Conservation (phyloP, 2,329 filamentous ascomycete species). For the Epichloe scottii region DNA sequence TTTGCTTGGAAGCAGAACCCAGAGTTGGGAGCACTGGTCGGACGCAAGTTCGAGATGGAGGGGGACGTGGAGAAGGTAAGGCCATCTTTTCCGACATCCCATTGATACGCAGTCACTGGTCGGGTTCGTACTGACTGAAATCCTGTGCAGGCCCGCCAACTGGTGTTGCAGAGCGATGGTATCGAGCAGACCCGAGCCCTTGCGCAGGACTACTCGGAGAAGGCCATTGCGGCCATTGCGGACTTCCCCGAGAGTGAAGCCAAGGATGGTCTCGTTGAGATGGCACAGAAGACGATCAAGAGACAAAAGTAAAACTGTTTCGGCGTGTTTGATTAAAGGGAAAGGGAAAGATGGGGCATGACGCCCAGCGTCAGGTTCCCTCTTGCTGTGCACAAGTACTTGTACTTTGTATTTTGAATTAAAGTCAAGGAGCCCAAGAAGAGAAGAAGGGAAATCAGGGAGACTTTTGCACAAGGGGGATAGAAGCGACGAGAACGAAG, state of each 20-base stretch:
- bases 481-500: background rate
- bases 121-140: background rate
- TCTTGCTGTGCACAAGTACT: conserved; percentile 12
- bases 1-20: conserved; percentile 90
- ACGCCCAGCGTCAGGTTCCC: background rate
- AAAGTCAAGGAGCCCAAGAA: background rate
- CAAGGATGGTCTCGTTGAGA: conserved; percentile 80
- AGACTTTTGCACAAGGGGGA: background rate
- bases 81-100: conserved; percentile 8
- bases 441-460: background rate
- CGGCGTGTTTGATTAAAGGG: background rate
- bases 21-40: conserved; percentile 77
- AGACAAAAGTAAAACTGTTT: conserved; percentile 57
- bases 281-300: conserved; percentile 86
- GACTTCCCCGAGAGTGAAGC: conserved; percentile 88
- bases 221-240: conserved; percentile 73
- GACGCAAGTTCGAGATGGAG: conserved; percentile 72
- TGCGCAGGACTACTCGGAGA: conserved; percentile 81
- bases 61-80: conserved; percentile 78
- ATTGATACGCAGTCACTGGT: too few species aligned
- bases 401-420: conserved; percentile 1
- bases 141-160: conserved; percentile 57
- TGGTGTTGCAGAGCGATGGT: conserved; percentile 74
- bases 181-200: conserved; percentile 85
- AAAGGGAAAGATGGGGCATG: background rate